Evolutionary conservation across 495 filamentous ascomycete genomes (phyloP), one percentile per base, ranked within the genome.

Genomic region (Aspergillus incahuasiensis): DNA sequence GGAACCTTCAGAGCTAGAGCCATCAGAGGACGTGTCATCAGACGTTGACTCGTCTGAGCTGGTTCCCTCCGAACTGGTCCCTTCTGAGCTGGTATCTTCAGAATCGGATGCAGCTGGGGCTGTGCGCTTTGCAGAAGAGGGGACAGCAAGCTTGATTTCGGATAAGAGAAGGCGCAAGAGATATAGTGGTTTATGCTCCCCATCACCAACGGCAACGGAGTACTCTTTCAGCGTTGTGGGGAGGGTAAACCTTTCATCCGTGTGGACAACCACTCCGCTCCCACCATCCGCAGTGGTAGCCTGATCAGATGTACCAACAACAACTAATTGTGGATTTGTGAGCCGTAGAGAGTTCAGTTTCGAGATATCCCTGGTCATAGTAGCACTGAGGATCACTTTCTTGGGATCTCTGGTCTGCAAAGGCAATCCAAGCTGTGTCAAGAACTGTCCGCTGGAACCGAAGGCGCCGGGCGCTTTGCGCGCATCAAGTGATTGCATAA

Each of bases 291-390:
- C 66, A 0, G 67, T 59, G 40, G 68, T 58, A 20, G 70, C 63
- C 16, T 79, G 72, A 49, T 88, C 74, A 15, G 64, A 60, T 7
- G 57, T 44, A 1, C 75, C 86, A 11, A 97, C 79, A 8, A 91
- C 78, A 5, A 97, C 79, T 56, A 97, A 72, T 47, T 80, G 85
- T 12, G 94, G 94, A 56, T 86, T 79, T 2, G 76, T 74, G 19
- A 98, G 79, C 52, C 82, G 87, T 44, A 98, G 67, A 0, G 78
- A 82, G 40, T 84, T 86, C 43, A 98, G 67, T 56, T 91, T 89
- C 16, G 87, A 86, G 34, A 95, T 75, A 66, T 97, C 92, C 28
- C 82, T 79, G 2, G 91, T 96, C 89, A 98, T 95, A 0, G 95
- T 97, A 7, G 94, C 94, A 65, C 90, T 95, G 11, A 97, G 76